Conservation (phyloP, 139 green algal species). For the Ettlia oleoabundans region DNA sequence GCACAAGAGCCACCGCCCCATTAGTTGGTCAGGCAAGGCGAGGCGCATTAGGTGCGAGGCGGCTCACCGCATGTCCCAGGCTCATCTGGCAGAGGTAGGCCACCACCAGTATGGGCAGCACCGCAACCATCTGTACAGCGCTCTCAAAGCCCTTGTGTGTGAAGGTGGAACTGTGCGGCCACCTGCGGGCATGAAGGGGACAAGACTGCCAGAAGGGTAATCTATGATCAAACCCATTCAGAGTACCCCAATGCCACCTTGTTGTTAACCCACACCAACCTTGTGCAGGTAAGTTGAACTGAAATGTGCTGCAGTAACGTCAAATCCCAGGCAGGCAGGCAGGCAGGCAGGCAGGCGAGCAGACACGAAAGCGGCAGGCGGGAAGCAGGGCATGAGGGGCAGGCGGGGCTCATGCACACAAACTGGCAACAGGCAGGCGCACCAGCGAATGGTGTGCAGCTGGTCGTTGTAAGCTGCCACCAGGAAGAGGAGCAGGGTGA, state of each 20-base stretch:
- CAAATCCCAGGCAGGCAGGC: too few species aligned
- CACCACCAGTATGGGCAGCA: slow-evolving; percentile 37
- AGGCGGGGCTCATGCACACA: neutral
- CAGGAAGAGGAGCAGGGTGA: slow-evolving; percentile 35
- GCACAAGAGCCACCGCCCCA: neutral
- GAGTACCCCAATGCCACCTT: too few species aligned
- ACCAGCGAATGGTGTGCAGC: slow-evolving; percentile 39
- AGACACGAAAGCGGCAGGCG: too few species aligned
- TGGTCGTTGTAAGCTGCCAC: slow-evolving; percentile 27
- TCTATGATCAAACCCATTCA: too few species aligned
- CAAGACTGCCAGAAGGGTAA: neutral
- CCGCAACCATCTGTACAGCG: slow-evolving; percentile 31
- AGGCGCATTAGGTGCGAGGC: neutral
- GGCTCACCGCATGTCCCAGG: slow-evolving; percentile 23
- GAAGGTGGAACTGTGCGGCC: slow-evolving; percentile 18
- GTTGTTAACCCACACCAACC: neutral
- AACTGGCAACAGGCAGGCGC: neutral
- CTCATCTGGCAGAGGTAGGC: slow-evolving; percentile 35
- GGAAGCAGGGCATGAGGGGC: neutral
- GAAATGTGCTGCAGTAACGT: too few species aligned
- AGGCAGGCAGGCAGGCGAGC: too few species aligned
- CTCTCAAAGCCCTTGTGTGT: slow-evolving; percentile 39
- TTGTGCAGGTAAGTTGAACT: too few species aligned
- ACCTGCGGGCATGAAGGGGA: slow-evolving; percentile 19
- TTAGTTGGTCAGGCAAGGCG: too few species aligned